These are phyloP conservation scores for Pythium monospermum DNA, from an alignment of 352 stramenopile species.

Conservation along the genomic window DNA sequence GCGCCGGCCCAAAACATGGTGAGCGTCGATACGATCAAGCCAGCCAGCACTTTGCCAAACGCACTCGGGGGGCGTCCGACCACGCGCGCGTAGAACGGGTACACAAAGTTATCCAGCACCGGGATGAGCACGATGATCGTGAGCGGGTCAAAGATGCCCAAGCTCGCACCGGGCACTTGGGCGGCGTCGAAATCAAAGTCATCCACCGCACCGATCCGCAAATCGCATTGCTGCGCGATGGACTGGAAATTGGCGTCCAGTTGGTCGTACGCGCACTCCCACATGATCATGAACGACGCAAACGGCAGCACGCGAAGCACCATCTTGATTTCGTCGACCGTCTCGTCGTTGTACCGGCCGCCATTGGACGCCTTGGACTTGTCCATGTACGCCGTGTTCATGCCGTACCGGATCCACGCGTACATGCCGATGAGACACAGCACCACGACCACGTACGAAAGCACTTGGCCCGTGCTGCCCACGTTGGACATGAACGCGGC, in stretches of 20 bases:
- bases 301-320: conserved; percentile 82
- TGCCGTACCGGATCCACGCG: conserved; percentile 77
- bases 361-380: conserved; percentile 81
- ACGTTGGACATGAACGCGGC: conserved; percentile 64
- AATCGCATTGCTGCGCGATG: conserved; percentile 80
- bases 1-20: conserved; percentile 83
- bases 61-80: conserved; percentile 57
- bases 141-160: conserved; percentile 84
- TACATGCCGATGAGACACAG: conserved; percentile 79
- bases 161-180: conserved; percentile 69
- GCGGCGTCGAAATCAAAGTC: conserved; percentile 24
- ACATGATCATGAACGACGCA: conserved; percentile 88
- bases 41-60: conserved; percentile 77
- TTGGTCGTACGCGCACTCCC: conserved; percentile 84
- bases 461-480: conserved; percentile 47
- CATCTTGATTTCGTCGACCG: conserved; percentile 82
- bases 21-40: conserved; percentile 66
- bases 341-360: conserved; percentile 75
- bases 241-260: conserved; percentile 86
- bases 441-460: conserved; percentile 65
- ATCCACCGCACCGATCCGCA: conserved; percentile 40
- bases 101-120: conserved; percentile 66
- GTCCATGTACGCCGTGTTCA: conserved; percentile 79
- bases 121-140: conserved; percentile 81
- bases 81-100: conserved; percentile 53